These are phyloP conservation scores for Ophiocordyceps camponoti-saundersi DNA, from an alignment of 2,329 filamentous ascomycete genomes.

Conservation along the genomic window DNA sequence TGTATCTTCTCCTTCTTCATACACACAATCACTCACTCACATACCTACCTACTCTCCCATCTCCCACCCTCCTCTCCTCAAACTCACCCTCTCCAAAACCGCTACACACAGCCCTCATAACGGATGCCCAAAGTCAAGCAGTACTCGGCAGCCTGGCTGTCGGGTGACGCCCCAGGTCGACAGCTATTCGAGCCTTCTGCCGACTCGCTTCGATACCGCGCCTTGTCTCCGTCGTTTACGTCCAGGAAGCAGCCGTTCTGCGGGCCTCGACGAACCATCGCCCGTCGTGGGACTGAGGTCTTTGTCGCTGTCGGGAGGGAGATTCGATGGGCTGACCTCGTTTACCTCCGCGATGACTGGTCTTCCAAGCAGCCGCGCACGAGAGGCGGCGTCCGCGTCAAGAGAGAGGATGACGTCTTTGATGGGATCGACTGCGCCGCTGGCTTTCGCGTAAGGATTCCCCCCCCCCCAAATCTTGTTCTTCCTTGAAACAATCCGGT, in stretches of 20 bases:
- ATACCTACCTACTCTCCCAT: too few species aligned
- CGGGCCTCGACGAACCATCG: slow-evolving; percentile 51
- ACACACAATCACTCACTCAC: too few species aligned
- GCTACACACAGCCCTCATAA: too few species aligned
- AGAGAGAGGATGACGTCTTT: slow-evolving; percentile 22
- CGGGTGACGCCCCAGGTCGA: slow-evolving; percentile 58
- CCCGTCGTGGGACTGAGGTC: slow-evolving; percentile 67
- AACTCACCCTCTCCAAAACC: too few species aligned
- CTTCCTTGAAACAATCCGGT: not conserved
- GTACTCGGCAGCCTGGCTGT: slow-evolving; percentile 79
- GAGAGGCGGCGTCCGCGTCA: slow-evolving; percentile 21
- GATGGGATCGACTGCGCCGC: slow-evolving; percentile 7
- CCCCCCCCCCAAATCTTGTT: not conserved
- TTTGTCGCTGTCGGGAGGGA: slow-evolving; percentile 82
- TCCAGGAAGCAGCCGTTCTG: slow-evolving; percentile 24
- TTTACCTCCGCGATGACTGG: slow-evolving; percentile 52
- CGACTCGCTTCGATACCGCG: slow-evolving; percentile 20
- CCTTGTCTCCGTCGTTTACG: slow-evolving; percentile 19
- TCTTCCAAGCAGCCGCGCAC: slow-evolving; percentile 12
- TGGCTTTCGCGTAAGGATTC: slow-evolving; percentile 15
- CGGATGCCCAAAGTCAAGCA: slow-evolving; percentile 72
- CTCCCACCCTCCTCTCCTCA: not conserved
- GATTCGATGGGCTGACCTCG: slow-evolving; percentile 79
- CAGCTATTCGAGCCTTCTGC: slow-evolving; percentile 49
- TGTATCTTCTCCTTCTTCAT: too few species aligned